Percentiles rank a stretch among this genome's conserved stretches.
These are phyloP conservation scores for Pseudogymnoascus sp. DNA, from an alignment of 2,329 filamentous ascomycete genomes.

Conservation along the genomic window DNA sequence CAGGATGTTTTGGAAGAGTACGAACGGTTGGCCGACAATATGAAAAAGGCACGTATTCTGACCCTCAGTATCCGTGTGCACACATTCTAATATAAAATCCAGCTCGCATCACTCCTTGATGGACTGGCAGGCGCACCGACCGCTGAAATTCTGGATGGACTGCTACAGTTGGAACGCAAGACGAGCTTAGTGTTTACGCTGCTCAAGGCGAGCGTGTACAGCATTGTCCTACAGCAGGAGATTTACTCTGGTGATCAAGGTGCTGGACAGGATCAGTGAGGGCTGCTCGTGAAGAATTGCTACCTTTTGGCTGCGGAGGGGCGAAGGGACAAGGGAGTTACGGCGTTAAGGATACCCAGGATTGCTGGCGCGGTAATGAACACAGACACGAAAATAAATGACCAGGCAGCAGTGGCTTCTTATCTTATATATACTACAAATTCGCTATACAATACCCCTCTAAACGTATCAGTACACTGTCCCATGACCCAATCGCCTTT, in stretches of 20 bases:
- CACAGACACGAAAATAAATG: background rate
- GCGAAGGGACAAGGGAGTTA: background rate
- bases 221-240: constrained; percentile 96
- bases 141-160: constrained; percentile 74
- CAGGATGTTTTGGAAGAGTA: constrained; percentile 96
- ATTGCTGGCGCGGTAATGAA: background rate
- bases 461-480: constrained; percentile 4
- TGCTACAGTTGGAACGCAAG: constrained; percentile 85
- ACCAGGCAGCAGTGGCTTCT: background rate
- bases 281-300: background rate
- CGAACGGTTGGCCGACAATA: constrained; percentile 73
- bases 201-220: constrained; percentile 96
- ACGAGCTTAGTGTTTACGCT: constrained; percentile 91
- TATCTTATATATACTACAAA: constrained; percentile 9
- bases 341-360: constrained; percentile 3
- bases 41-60: constrained; percentile 63
- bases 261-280: constrained; percentile 25
- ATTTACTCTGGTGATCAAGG: constrained; percentile 60
- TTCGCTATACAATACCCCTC: constrained; percentile 5
- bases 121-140: constrained; percentile 63
- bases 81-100: constrained; percentile 17
- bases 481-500: background rate
- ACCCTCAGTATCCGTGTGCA: background rate
- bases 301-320: background rate
- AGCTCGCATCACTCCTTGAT: constrained; percentile 54